These are phyloP conservation scores for Aegle marmelos DNA, from an alignment of 345 rosid genomes.

Conservation along the genomic window DNA sequence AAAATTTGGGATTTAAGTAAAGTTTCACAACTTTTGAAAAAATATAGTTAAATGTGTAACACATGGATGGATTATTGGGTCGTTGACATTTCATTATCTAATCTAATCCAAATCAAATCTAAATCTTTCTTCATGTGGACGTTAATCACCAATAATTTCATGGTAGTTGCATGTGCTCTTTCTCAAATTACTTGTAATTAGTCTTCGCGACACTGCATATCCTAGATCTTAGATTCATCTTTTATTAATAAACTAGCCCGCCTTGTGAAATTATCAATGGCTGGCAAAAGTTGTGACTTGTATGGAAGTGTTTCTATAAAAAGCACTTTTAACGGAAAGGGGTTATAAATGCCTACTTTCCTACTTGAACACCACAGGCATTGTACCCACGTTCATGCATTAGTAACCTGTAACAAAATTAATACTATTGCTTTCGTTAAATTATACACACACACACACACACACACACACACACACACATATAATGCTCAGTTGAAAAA, in stretches of 20 bases:
- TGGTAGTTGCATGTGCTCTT: conserved; percentile 23
- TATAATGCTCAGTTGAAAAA: neutral
- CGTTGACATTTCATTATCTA: conserved; percentile 30
- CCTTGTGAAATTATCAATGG: neutral
- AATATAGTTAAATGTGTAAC: neutral
- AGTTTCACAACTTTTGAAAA: neutral
- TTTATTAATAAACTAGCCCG: neutral
- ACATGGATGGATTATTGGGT: conserved; percentile 10
- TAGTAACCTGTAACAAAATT: neutral
- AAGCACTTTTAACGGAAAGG: neutral
- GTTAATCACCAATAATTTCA: neutral
- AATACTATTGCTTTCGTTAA: neutral
- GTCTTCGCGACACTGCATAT: conserved; percentile 5
- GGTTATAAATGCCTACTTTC: neutral
- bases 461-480: no score
- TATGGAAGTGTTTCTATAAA: neutral
- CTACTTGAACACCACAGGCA: neutral
- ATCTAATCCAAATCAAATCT: neutral
- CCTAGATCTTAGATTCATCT: conserved; percentile 21
- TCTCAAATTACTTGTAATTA: conserved; percentile 17
- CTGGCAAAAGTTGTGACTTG: neutral
- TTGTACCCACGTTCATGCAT: neutral
- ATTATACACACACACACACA: no score
- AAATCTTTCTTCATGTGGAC: neutral
- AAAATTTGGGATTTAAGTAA: conserved; percentile 6